Evolutionary conservation across 176 grass and related monocot genomes (phyloP).

Genomic region (Elymus sibiricus): DNA sequence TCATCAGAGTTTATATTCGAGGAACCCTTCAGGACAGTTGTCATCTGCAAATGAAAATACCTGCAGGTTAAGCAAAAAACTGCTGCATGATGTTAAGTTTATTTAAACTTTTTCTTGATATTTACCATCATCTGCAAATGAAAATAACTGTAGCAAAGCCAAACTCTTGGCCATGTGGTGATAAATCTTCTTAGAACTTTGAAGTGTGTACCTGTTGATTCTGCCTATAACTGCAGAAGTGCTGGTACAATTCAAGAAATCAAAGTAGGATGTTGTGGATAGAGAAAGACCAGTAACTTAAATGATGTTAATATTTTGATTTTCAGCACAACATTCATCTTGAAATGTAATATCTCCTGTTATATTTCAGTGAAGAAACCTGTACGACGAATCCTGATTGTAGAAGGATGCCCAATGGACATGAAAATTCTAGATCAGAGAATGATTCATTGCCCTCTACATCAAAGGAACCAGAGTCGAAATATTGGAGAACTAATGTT

Average conservation of each 20-base stretch:
- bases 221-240: not conserved
- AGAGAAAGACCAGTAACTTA: not conserved
- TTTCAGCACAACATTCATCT: conserved; percentile 3
- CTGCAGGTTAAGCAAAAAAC: conserved; percentile 45
- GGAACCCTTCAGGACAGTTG: conserved; percentile 47
- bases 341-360: conserved; percentile 18
- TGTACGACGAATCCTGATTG: conserved; percentile 26
- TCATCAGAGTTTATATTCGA: conserved; percentile 56
- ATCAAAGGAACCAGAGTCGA: conserved; percentile 55
- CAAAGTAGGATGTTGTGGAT: conserved; percentile 21
- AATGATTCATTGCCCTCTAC: conserved; percentile 61
- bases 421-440: conserved; percentile 43
- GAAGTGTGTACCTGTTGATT: not conserved
- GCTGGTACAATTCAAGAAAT: not conserved
- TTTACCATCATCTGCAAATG: not conserved
- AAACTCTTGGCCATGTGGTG: not conserved
- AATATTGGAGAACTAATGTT: conserved; percentile 47
- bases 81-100: not conserved
- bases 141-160: not conserved
- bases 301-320: not conserved
- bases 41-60: conserved; percentile 42
- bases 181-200: conserved; percentile 9
- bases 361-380: conserved; percentile 37
- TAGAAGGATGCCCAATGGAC: conserved; percentile 37
- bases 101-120: not conserved